phyloP scores from a whole-genome alignment of 73 alveolate genomes.

The Durusdinium trenchii region DNA sequence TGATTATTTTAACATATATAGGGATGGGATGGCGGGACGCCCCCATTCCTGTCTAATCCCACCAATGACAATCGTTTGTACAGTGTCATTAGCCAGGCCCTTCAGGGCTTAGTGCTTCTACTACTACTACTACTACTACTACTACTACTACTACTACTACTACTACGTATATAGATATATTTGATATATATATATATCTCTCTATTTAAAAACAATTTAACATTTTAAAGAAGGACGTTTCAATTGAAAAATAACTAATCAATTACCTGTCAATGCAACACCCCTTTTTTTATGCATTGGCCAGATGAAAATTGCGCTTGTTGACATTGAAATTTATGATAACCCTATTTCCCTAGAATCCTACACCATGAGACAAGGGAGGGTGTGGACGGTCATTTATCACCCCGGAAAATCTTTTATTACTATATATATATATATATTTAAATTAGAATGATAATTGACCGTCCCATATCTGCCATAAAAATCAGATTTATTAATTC shows the following conservation, averaged over 20 bases:
- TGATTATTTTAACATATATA: no score
- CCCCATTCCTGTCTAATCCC: not conserved
- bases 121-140: not conserved
- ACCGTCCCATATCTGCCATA: no score
- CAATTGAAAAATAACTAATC: not conserved
- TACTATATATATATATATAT: not conserved
- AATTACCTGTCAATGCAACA: no score
- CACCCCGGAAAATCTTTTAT: no score
- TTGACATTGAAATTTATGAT: no score
- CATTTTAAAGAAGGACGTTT: not conserved
- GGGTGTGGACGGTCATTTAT: no score
- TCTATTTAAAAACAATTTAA: not conserved
- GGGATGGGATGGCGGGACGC: not conserved
- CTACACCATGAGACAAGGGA: no score
- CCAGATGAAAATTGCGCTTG: no score
- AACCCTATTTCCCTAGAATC: no score
- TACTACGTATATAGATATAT: not conserved
- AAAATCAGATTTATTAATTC: no score
- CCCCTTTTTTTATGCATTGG: no score
- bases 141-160: not conserved
- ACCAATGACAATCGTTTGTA: not conserved
- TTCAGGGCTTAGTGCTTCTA: not conserved
- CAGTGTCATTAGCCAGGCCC: not conserved
- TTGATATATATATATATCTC: not conserved
- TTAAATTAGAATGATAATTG: not conserved